Conservation (phyloP, 2,329 filamentous ascomycete species). For the Trichoderma semiorbis region DNA sequence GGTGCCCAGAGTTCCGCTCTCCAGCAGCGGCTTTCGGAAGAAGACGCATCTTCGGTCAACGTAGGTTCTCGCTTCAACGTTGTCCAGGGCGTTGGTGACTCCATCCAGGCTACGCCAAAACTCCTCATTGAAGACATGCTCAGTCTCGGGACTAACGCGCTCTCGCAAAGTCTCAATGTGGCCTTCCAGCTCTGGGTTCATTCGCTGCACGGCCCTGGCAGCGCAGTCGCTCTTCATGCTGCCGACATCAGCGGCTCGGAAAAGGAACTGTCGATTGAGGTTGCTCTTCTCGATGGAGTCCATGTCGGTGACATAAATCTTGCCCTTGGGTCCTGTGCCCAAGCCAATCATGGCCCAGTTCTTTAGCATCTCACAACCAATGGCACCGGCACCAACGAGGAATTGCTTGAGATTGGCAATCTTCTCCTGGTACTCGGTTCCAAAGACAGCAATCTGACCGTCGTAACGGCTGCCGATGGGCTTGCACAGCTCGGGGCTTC, state of each 20-base stretch:
- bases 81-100: constrained; percentile 95
- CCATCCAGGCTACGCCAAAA: constrained; percentile 89
- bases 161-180: constrained; percentile 86
- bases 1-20: constrained; percentile 96
- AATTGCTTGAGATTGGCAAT: constrained; percentile 88
- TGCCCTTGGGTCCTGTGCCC: constrained; percentile 80
- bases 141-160: constrained; percentile 85
- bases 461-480: constrained; percentile 85
- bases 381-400: constrained; percentile 92
- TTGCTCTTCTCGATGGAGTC: constrained; percentile 99
- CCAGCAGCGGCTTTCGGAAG: constrained; percentile 93
- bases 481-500: constrained; percentile 84
- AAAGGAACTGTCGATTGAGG: constrained; percentile 93
- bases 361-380: constrained; percentile 98
- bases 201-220: constrained; percentile 80
- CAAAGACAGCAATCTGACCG: constrained; percentile 95
- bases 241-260: constrained; percentile 89
- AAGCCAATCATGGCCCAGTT: constrained; percentile 99
- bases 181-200: constrained; percentile 89
- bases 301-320: constrained; percentile 93
- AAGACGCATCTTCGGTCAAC: constrained; percentile 96
- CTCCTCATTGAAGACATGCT: constrained; percentile 87
- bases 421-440: constrained; percentile 90
- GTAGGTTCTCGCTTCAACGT: constrained; percentile 94
- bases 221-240: constrained; percentile 96